phyloP scores from a whole-genome alignment of 768 basidiomycete species.

The Xerocomus brunneocitrinus region DNA sequence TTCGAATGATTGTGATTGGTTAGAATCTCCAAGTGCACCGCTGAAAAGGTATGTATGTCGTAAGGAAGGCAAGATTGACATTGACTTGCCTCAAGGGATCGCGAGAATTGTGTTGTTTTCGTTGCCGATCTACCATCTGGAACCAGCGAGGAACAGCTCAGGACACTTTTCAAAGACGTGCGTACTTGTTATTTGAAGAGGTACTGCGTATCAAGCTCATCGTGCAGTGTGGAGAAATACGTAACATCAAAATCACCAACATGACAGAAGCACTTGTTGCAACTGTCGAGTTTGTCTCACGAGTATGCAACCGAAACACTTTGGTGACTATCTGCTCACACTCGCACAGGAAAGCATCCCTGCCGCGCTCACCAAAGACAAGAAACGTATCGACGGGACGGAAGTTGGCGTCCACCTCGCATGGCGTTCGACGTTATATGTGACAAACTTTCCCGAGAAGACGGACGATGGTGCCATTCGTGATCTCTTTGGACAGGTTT shows the following conservation, averaged over 20 bases:
- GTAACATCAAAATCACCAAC: constrained; percentile 77
- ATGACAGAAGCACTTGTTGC: constrained; percentile 62
- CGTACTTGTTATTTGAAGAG: constrained; percentile 20
- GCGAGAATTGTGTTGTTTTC: constrained; percentile 91
- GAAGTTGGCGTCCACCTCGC: constrained; percentile 86
- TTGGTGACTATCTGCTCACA: neutral
- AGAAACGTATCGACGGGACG: constrained; percentile 71
- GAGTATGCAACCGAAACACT: constrained; percentile 29
- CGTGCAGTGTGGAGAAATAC: constrained; percentile 78
- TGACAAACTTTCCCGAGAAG: constrained; percentile 91
- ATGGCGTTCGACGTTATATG: constrained; percentile 91
- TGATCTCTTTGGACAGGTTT: constrained; percentile 72
- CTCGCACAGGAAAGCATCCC: constrained; percentile 67
- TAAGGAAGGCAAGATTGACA: neutral
- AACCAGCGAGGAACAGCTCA: constrained; percentile 63
- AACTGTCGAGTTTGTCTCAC: constrained; percentile 80
- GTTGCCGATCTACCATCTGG: constrained; percentile 63
- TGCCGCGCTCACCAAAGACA: constrained; percentile 89
- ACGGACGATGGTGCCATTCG: constrained; percentile 75
- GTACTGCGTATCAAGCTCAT: constrained; percentile 4
- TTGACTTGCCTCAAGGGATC: constrained; percentile 57
- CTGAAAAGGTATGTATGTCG: constrained; percentile 52
- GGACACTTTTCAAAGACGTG: constrained; percentile 80
- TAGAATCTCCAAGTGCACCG: constrained; percentile 43
- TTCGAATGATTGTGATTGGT: neutral